Evolutionary conservation across 1,139 yeast genomes (phyloP).

Genomic region (Lodderomyces orthopsilosis): DNA sequence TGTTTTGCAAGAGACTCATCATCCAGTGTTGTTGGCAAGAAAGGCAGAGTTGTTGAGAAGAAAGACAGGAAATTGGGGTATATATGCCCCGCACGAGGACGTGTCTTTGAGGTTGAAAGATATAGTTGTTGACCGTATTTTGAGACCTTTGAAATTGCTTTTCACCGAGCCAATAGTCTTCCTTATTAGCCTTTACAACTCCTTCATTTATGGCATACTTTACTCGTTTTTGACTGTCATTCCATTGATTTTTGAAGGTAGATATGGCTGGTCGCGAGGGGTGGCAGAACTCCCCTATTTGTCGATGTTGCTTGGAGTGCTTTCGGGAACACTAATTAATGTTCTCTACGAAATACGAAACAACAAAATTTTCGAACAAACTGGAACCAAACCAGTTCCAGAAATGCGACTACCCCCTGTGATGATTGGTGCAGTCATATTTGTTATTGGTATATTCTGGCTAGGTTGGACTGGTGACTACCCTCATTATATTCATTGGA

Average conservation of each 20-base stretch:
- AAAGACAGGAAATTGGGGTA: slow-evolving; percentile 66
- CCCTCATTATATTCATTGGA: slow-evolving; percentile 68
- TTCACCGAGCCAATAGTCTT: slow-evolving; percentile 70
- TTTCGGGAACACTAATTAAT: slow-evolving; percentile 49
- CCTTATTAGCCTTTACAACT: slow-evolving; percentile 67
- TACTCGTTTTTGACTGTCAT: slow-evolving; percentile 75
- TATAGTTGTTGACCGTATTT: slow-evolving; percentile 62
- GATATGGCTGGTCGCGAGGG: slow-evolving; percentile 54
- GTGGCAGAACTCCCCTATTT: slow-evolving; percentile 59
- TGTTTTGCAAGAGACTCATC: slow-evolving; percentile 47
- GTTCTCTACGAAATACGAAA: slow-evolving; percentile 25
- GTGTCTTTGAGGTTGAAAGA: slow-evolving; percentile 59
- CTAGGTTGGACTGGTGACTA: slow-evolving; percentile 81
- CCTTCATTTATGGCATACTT: slow-evolving; percentile 79
- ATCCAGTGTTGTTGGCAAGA: slow-evolving; percentile 45
- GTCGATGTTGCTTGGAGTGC: slow-evolving; percentile 64
- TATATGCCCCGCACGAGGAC: slow-evolving; percentile 80
- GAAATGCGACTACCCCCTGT: slow-evolving; percentile 75
- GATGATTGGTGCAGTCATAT: slow-evolving; percentile 63
- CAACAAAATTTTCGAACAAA: slow-evolving; percentile 20
- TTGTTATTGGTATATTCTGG: slow-evolving; percentile 80
- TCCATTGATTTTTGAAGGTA: slow-evolving; percentile 65
- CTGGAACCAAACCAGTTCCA: slow-evolving; percentile 62
- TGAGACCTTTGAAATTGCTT: slow-evolving; percentile 69
- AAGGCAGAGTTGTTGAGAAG: slow-evolving; percentile 65